Base-by-base conservation (phyloP, 2,329 filamentous ascomycete species). In the Dichotomopilus funicola region DNA sequence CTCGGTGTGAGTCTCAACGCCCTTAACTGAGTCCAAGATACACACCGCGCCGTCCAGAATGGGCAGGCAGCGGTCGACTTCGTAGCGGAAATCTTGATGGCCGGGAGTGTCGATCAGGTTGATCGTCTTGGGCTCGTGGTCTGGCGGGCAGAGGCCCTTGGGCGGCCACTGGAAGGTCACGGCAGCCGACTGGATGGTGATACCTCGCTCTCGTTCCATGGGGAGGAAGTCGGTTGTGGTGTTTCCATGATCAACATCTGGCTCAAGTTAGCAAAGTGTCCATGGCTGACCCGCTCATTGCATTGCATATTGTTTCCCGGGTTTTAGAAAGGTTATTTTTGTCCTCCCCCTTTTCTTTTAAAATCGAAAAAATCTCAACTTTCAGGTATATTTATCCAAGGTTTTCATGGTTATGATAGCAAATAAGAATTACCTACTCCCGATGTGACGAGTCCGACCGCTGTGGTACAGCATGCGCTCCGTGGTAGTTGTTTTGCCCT, bases 401-500 rank as follows among this genome's bases (percentile, higher is more conserved):
- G 19, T 27, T 27, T 27, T 27, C 19, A 27, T 27, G 19, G 19
- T 27, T 27, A 27, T 27, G 3, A 27, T 27, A 27, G 19, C 19
- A 27, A 3, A 27, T 27, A 27, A 27, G 3, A 27, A 47, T n/a
- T 38, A 69, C 77, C 48, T 66, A 81, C 80, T 80, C 74, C 94
- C 94, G 66, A 96, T 84, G 70, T 91, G 80, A 62, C 89, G 80
- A 8, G 91, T 95, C 59, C 91, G 85, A 49, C 94, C 92, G 69
- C 90, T 95, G 67, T 96, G 96, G 68, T 91, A 97, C 66, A 99
- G 87, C 92, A 97, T 97, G 56, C 94, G 91, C 82, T 99, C 94
- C 3, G 94, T 97, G 0, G 94, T 99, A 0, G 94, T 97, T 1
- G 94, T 99, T 77, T 99, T 99, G 7, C 94, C 94, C 80, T 83